phyloP scores from a whole-genome alignment of 2,329 filamentous ascomycete species.

The Beauveria scarabaeidicola region DNA sequence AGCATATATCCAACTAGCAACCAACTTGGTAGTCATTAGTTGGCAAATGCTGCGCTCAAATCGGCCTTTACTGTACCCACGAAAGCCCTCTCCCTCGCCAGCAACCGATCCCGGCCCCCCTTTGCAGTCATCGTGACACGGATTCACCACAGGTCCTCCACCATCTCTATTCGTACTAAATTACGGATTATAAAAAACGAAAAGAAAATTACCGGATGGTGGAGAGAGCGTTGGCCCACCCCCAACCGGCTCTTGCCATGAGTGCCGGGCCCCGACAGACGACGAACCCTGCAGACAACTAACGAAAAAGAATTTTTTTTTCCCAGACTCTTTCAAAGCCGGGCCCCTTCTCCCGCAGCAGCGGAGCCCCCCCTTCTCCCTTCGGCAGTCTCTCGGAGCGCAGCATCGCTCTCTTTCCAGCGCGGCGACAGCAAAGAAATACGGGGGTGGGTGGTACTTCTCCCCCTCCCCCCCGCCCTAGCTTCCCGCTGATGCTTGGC shows the following conservation, averaged over 20 bases:
- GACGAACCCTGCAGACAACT: background rate
- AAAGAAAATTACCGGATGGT: background rate
- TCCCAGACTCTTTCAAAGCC: too few species aligned
- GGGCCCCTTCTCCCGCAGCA: background rate
- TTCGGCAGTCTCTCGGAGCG: background rate
- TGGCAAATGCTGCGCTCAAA: background rate
- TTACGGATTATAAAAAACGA: too few species aligned
- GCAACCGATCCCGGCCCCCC: background rate
- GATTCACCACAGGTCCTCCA: too few species aligned
- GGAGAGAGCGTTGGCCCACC: slow-evolving; percentile 8
- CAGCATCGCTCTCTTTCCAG: background rate
- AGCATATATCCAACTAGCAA: too few species aligned
- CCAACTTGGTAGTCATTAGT: too few species aligned
- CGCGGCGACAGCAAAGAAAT: background rate
- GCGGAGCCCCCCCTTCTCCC: background rate
- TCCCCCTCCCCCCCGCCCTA: background rate
- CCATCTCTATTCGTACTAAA: too few species aligned
- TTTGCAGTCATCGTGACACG: background rate
- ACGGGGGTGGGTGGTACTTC: too few species aligned
- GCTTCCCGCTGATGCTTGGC: background rate
- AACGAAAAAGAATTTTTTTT: background rate
- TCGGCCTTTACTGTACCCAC: background rate
- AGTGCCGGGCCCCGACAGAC: background rate
- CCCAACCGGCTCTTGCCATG: slow-evolving; percentile 2
- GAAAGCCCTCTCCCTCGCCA: background rate